Evolutionary conservation across 2,329 filamentous ascomycete species (phyloP), one percentile per base, ranked within the genome.

Genomic region (Cercospora berteroae): DNA sequence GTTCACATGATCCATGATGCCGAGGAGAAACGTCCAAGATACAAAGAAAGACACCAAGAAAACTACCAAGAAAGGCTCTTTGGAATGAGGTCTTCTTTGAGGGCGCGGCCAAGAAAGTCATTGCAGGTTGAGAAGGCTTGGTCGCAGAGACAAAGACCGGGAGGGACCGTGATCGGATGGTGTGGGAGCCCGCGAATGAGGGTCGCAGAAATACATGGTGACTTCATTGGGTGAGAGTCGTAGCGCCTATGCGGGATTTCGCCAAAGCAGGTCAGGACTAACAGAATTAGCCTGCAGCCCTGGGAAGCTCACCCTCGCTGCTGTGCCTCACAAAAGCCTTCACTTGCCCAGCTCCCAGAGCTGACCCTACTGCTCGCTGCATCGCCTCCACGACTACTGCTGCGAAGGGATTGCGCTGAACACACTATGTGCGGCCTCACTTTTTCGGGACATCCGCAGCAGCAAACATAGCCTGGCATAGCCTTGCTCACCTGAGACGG

Each of bases 101-200:
- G 55, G 7, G 55, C 18, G 48, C 25, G 13, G 59, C 59, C 59
- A 48, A 61, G 59, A 39, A 48, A 31, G 27, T 36, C 42, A 50
- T 16, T 61, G 36, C 59, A 48, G 59, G 42, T 48, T 50, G 36
- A 33, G 59, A 61, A 61, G 59, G 59, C 61, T 64, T 64, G 61
- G 52, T 63, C 50, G 25, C 31, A 36, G 20, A 58, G 52, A 57
- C 61, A 64, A 64, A 42, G 61, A 42, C 20, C 59, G 59, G 50
- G 50, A 50, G 48, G 39, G 42, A 61, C 50, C 27, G 33, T 58
- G 31, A 57, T 58, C 33, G 60, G 23, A 62, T 33, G 16, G 25
- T 5, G 9, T 10, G 42, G 44, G 16, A 44, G 60, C 60, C 60
- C 60, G 42, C 60, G 60, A 52, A 62, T 52, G 44, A 62, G 42